These are phyloP conservation scores for Borealophlyctis nickersoniae DNA, from an alignment of 192 early-diverging fungal genomes.

Conservation along the genomic window DNA sequence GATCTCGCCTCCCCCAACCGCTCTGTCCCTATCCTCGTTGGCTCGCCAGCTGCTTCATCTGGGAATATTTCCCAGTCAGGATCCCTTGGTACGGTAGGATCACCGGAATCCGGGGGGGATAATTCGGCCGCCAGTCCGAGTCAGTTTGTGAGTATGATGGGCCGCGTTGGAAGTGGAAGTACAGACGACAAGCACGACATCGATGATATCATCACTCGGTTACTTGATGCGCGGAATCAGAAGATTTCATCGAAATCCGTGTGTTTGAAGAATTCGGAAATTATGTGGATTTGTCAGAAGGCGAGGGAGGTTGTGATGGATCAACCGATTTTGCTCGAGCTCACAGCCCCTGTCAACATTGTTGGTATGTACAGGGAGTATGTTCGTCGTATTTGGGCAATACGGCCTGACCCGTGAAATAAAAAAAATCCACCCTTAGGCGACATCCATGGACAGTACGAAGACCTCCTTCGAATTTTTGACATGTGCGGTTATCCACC, in stretches of 20 bases:
- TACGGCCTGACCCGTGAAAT: too few species aligned
- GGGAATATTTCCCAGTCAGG: background rate
- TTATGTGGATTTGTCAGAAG: constrained; percentile 77
- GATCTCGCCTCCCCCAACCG: background rate
- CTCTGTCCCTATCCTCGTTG: constrained; percentile 4
- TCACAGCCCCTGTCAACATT: constrained; percentile 47
- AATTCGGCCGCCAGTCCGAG: background rate
- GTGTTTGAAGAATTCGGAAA: constrained; percentile 81
- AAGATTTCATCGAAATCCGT: constrained; percentile 62
- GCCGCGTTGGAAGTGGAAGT: constrained; percentile 32
- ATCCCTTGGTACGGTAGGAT: background rate
- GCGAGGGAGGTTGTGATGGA: constrained; percentile 87
- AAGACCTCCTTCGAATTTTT: constrained; percentile 87
- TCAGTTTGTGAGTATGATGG: background rate
- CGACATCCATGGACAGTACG: constrained; percentile 95
- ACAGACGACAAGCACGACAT: constrained; percentile 64
- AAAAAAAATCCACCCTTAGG: constrained; percentile 66
- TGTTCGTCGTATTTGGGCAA: too few species aligned
- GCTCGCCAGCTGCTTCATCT: background rate
- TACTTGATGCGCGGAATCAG: constrained; percentile 71
- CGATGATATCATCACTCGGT: constrained; percentile 85
- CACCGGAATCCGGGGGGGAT: background rate
- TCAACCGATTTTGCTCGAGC: constrained; percentile 66
- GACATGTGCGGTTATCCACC: constrained; percentile 94
- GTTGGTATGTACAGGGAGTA: constrained; percentile 14